Percentiles rank a stretch among this genome's conserved stretches.
Conservation (phyloP, 257 asterid species). For the Scutellaria galericulata region DNA sequence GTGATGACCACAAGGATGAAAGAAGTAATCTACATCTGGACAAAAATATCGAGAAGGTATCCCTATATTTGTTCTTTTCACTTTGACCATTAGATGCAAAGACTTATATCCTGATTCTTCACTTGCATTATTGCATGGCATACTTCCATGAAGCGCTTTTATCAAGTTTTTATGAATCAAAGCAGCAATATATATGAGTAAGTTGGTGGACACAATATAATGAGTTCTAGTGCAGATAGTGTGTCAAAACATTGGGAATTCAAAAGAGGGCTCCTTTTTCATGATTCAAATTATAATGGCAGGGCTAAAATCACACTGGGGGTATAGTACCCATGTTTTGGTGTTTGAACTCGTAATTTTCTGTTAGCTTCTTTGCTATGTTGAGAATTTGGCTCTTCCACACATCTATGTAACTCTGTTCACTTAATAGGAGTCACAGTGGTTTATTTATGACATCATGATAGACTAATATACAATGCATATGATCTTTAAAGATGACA, state of each 20-base stretch:
- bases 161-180: not conserved
- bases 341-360: not conserved
- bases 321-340: not conserved
- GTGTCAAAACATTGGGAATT: not conserved
- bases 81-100: constrained; percentile 23
- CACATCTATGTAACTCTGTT: too few relatives aligned
- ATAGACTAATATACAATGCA: not conserved
- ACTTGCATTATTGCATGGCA: constrained; percentile 18
- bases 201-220: constrained; percentile 2
- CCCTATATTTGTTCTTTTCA: constrained; percentile 25
- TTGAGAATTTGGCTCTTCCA: not conserved
- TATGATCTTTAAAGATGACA: not conserved
- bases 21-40: constrained; percentile 37
- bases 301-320: not conserved
- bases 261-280: not conserved
- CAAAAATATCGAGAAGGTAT: constrained; percentile 59
- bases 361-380: not conserved
- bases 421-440: too few relatives aligned
- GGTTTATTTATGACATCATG: not conserved
- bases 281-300: not conserved
- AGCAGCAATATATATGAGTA: constrained; percentile 6
- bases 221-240: constrained; percentile 10
- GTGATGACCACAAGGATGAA: constrained; percentile 43
- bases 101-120: not conserved
- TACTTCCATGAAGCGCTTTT: constrained; percentile 12